Evolutionary conservation across 75 land plant species (phyloP), one percentile per base, ranked within the genome.

Genomic region (Cryptomeria japonica): DNA sequence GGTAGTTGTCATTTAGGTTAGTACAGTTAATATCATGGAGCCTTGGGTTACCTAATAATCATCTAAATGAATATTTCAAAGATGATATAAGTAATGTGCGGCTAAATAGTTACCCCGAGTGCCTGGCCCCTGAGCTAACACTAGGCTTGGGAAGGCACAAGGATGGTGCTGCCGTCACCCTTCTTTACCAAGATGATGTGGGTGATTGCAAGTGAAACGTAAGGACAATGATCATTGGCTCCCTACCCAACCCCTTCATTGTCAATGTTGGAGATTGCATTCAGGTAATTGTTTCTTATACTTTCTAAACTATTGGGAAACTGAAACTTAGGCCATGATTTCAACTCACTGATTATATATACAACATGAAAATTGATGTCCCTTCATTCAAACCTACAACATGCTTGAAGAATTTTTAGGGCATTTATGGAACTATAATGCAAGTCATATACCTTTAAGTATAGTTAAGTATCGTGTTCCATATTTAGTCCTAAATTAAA

Each of bases 231-330:
- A 94, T 16, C 90, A 90, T 31, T 94, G 93, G 95, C 83, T 91
- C 5, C 84, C 87, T 87, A 73, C 90, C 86, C 13, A 83, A 84
- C 19, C 86, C 90, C 2, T 88, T 88, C 28, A 88, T 89, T 46
- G 75, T 94, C 87, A 94, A 94, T 58, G 90, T 94, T 16, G 95
- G 98, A n/a, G 97, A 95, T 58, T 73, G 91, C 9, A 89, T 96
- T 73, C 98, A 96, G 92, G 98, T 94, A 39, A 79, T 19, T 18
- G 2, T 39, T 58, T 22, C 28, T 19, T 22, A 22, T 22, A 22
- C 25, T 58, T 22, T 61, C 28, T 61, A 25, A 5, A 25, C 25
- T 25, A 22, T 5, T 6, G 1, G 7, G 18, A 5, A 18, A 77
- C 3, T 83, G 51, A 83, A 83, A 10, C 13, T 5, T 82, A 25